These are phyloP conservation scores for Stentor roeselii DNA, from an alignment of 73 alveolate species.

Conservation along the genomic window DNA sequence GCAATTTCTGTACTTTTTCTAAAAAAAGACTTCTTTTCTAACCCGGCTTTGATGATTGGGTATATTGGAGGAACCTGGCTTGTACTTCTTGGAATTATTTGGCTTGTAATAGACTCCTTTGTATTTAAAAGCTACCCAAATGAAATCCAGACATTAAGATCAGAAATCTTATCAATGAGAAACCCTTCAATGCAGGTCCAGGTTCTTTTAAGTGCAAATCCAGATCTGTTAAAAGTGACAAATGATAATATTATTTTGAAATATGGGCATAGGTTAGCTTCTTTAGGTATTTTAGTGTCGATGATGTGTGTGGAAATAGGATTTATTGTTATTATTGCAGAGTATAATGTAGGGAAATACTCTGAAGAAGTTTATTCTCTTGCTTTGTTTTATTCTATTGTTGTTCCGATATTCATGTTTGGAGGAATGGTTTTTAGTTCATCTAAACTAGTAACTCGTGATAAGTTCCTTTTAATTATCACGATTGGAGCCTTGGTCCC, in stretches of 20 bases:
- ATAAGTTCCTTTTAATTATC: not conserved
- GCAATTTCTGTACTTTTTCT: not conserved
- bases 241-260: not conserved
- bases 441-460: not conserved
- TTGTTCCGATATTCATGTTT: not conserved
- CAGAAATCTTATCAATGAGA: not conserved
- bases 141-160: not conserved
- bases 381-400: not conserved
- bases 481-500: not conserved
- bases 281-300: not conserved
- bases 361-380: not conserved
- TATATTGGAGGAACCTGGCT: not conserved
- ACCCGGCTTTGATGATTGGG: not conserved
- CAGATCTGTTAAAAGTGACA: not conserved
- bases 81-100: not conserved
- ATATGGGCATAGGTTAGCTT: not conserved
- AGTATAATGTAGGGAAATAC: not conserved
- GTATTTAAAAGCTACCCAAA: constrained; percentile 11
- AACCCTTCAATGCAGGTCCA: not conserved
- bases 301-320: not conserved
- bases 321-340: not conserved
- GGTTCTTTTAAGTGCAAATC: not conserved
- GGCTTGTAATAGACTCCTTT: not conserved
- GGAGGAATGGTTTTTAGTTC: not conserved
- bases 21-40: not conserved